Evolutionary conservation across 495 filamentous ascomycete species (phyloP).

Genomic region (Hamigera avellanea): DNA sequence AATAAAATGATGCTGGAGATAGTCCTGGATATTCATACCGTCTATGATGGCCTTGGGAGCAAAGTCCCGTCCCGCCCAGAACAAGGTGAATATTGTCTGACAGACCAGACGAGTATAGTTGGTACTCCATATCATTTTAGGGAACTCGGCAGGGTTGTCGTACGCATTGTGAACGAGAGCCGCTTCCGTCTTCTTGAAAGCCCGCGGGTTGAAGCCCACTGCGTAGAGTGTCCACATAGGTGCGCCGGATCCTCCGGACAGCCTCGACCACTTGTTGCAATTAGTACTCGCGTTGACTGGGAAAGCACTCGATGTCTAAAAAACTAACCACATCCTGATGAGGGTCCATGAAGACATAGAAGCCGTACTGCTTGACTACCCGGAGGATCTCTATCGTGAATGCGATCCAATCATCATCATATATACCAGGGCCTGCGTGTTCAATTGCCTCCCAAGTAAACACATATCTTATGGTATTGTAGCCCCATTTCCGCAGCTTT

Average conservation of each 20-base stretch:
- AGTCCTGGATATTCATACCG: constrained; percentile 93
- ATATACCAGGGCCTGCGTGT: constrained; percentile 80
- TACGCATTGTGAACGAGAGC: constrained; percentile 93
- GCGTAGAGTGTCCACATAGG: constrained; percentile 98
- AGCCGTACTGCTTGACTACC: constrained; percentile 77
- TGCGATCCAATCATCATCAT: constrained; percentile 88
- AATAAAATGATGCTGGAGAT: constrained; percentile 80
- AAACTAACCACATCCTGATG: constrained; percentile 83
- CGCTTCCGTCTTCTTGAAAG: constrained; percentile 78
- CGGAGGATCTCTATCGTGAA: constrained; percentile 80
- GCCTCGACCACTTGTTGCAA: constrained; percentile 67
- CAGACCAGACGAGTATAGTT: constrained; percentile 86
- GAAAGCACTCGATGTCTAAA: constrained; percentile 3
- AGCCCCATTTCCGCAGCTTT: constrained; percentile 76
- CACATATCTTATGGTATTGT: constrained; percentile 91
- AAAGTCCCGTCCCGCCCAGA: constrained; percentile 88
- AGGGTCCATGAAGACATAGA: constrained; percentile 95
- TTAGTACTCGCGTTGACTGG: constrained; percentile 6
- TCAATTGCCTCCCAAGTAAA: constrained; percentile 99
- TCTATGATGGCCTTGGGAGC: constrained; percentile 93
- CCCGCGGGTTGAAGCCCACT: constrained; percentile 73
- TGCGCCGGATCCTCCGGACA: constrained; percentile 87
- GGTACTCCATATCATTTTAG: constrained; percentile 99
- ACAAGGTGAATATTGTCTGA: constrained; percentile 86
- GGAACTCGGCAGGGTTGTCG: constrained; percentile 74